Percentiles rank a stretch among this genome's conserved stretches.
These are phyloP conservation scores for Cytospora chrysosperma DNA, from an alignment of 2,329 filamentous ascomycete species.

Conservation along the genomic window DNA sequence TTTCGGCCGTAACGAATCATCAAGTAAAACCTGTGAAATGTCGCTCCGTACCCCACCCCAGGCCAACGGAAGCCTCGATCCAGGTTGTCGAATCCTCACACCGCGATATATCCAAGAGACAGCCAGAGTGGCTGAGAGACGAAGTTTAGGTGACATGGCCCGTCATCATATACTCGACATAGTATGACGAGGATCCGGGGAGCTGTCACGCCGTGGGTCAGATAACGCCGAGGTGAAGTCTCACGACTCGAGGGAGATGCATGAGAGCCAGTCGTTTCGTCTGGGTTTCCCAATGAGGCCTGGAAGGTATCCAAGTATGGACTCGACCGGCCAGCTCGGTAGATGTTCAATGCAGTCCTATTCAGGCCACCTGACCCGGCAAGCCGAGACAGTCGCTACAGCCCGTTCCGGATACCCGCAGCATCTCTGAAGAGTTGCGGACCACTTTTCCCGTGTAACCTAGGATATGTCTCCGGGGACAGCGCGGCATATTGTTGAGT, in stretches of 20 bases:
- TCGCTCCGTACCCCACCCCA: neutral
- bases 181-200: neutral
- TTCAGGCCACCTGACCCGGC: neutral
- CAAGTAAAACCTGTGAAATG: neutral
- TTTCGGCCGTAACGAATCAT: neutral
- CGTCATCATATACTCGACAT: neutral
- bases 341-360: neutral
- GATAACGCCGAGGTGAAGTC: neutral
- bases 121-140: neutral
- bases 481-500: constrained; percentile 14
- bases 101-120: neutral
- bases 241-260: neutral
- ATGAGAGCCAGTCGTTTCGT: too few species aligned
- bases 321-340: neutral
- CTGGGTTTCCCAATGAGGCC: too few species aligned
- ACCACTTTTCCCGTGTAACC: neutral
- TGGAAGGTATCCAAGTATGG: too few species aligned
- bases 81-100: neutral
- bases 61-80: neutral
- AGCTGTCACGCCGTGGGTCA: neutral
- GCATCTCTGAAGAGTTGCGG: neutral
- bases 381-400: neutral
- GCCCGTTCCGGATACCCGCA: neutral
- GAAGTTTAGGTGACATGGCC: too few species aligned
- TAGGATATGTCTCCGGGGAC: constrained; percentile 16